These are phyloP conservation scores for Sporothrix humicola DNA, from an alignment of 2,329 filamentous ascomycete genomes.

Conservation along the genomic window DNA sequence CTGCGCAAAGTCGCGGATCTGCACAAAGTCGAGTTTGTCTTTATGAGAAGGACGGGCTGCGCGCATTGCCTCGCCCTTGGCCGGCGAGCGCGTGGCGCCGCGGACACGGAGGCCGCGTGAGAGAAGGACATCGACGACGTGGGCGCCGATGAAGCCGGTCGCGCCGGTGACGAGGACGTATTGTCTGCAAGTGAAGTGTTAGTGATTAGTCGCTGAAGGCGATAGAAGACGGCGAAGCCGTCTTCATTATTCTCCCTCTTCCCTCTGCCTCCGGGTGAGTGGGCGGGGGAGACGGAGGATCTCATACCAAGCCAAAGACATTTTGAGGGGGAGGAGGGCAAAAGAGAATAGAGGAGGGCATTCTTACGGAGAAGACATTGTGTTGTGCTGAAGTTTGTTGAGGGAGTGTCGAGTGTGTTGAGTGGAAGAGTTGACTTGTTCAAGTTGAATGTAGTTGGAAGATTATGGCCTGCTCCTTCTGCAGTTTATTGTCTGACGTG, in stretches of 20 bases:
- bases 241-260: no score
- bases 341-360: no score
- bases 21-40: constrained; percentile 49
- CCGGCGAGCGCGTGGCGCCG: constrained; percentile 37
- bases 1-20: constrained; percentile 50
- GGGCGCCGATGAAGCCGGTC: constrained; percentile 45
- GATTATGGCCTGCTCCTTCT: no score
- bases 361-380: constrained; percentile 23
- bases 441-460: no score
- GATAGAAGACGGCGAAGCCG: no score
- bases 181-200: not conserved
- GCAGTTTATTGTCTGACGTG: no score
- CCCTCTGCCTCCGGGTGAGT: no score
- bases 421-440: not conserved
- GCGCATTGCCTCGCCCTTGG: constrained; percentile 37
- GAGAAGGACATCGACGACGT: constrained; percentile 45
- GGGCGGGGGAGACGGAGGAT: no score
- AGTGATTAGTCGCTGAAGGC: not conserved
- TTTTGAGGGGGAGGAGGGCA: not conserved
- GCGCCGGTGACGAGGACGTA: constrained; percentile 41
- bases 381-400: no score
- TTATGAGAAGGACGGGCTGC: constrained; percentile 43
- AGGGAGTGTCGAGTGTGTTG: no score
- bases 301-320: no score
- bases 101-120: constrained; percentile 44